Evolutionary conservation across 1,284 basidiomycete genomes (phyloP).

Genomic region (Sutorius eximius): DNA sequence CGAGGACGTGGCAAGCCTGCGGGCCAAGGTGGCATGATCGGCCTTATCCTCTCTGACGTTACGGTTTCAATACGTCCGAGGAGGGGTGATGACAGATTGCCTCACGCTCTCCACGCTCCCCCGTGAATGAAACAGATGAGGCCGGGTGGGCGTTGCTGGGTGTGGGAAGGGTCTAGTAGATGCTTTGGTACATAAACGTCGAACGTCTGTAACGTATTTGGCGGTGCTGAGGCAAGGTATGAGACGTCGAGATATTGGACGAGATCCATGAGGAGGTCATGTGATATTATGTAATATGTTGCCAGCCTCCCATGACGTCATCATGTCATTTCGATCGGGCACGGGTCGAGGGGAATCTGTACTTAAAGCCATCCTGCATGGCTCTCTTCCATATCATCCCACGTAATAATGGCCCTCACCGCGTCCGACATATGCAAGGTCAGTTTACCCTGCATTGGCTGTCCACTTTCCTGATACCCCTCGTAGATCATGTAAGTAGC

Average conservation of each 20-base stretch:
- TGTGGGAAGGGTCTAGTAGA: background rate
- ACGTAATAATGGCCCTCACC: slow-evolving; percentile 66
- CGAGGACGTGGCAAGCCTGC: slow-evolving; percentile 48
- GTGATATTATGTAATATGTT: background rate
- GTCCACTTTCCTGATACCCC: slow-evolving; percentile 3
- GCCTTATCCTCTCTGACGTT: slow-evolving; percentile 65
- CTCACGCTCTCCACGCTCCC: slow-evolving; percentile 77
- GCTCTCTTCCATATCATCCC: slow-evolving; percentile 7
- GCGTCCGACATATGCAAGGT: slow-evolving; percentile 76
- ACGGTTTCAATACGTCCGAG: slow-evolving; percentile 5
- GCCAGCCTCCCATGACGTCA: slow-evolving; percentile 27
- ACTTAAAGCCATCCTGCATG: slow-evolving; percentile 15
- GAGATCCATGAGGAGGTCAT: slow-evolving; percentile 3
- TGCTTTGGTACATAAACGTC: slow-evolving; percentile 46
- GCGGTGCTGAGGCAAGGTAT: slow-evolving; percentile 35
- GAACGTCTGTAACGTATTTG: slow-evolving; percentile 42
- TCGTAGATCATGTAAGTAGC: slow-evolving; percentile 38
- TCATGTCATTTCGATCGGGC: background rate
- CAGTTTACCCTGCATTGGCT: background rate
- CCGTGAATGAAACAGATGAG: slow-evolving; percentile 71
- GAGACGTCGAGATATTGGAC: slow-evolving; percentile 40
- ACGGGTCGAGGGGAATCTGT: background rate
- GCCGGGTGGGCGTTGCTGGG: slow-evolving; percentile 14
- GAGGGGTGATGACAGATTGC: slow-evolving; percentile 12
- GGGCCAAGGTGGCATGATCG: slow-evolving; percentile 55